phyloP scores from a whole-genome alignment of 768 basidiomycete genomes.

The Lactifluus pinguis region DNA sequence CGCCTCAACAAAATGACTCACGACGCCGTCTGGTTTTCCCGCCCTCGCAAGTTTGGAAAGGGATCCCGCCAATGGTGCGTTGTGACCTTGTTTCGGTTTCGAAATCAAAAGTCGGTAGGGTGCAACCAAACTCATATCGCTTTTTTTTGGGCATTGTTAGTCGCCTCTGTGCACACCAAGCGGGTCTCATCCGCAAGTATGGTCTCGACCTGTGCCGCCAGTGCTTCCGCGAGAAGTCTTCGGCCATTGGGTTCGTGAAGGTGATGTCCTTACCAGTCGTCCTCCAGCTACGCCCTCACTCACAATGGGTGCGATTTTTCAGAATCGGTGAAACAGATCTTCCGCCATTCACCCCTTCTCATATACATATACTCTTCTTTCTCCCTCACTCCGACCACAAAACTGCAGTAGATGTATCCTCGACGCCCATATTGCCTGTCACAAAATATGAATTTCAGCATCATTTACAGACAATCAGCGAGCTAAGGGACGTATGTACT shows the following conservation, averaged over 20 bases:
- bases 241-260: constrained; percentile 92
- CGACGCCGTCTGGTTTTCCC: constrained; percentile 97
- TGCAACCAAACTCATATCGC: background rate
- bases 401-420: constrained; percentile 4
- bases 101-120: background rate
- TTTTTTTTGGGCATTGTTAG: constrained; percentile 30
- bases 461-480: background rate
- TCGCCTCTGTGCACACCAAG: constrained; percentile 94
- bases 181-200: constrained; percentile 96
- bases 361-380: background rate
- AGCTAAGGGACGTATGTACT: background rate
- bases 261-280: constrained; percentile 34
- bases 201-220: constrained; percentile 96
- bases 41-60: constrained; percentile 91
- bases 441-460: constrained; percentile 1
- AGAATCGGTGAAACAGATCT: constrained; percentile 10
- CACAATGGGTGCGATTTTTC: background rate
- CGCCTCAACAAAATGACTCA: constrained; percentile 69
- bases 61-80: constrained; percentile 90
- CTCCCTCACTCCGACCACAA: background rate
- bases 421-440: background rate
- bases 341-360: background rate
- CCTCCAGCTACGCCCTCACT: background rate
- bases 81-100: background rate
- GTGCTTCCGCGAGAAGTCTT: constrained; percentile 95